A percentile compares a stretch with the other conserved stretches of the same genome.
Conservation (phyloP, 805 yeast species). For the Saccharomycopsis vini region DNA sequence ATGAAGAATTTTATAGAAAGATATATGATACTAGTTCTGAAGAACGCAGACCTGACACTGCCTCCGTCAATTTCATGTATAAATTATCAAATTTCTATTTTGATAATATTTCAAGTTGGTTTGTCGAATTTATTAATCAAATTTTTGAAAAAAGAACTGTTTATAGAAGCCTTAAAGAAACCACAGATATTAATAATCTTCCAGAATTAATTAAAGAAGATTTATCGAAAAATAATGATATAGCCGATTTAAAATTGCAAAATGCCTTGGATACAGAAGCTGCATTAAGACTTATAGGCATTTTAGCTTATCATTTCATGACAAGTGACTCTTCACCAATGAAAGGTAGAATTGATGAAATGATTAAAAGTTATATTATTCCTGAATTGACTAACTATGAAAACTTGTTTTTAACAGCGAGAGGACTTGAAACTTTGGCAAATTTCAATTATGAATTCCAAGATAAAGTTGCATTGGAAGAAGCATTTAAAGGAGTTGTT, state of each 20-base stretch:
- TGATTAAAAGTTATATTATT: constrained; percentile 49
- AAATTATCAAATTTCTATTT: constrained; percentile 15
- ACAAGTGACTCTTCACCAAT: constrained; percentile 37
- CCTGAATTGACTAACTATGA: constrained; percentile 51
- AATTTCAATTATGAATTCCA: constrained; percentile 27
- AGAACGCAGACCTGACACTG: constrained; percentile 61
- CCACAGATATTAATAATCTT: constrained; percentile 29
- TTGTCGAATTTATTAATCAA: constrained; percentile 44
- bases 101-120: constrained; percentile 19
- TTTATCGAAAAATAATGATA: constrained; percentile 31
- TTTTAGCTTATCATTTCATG: constrained; percentile 46
- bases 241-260: constrained; percentile 28
- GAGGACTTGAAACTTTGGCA: constrained; percentile 54
- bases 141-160: constrained; percentile 39
- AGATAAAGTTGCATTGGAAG: constrained; percentile 32
- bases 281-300: constrained; percentile 68
- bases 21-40: constrained; percentile 61
- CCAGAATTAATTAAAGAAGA: constrained; percentile 49
- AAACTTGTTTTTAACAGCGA: constrained; percentile 59
- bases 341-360: constrained; percentile 50
- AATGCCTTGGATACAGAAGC: constrained; percentile 70
- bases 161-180: background rate
- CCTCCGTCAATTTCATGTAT: constrained; percentile 65
- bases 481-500: constrained; percentile 32
- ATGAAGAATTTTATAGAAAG: constrained; percentile 72